Percentiles rank a stretch among this genome's conserved stretches.
These are phyloP conservation scores for Craspedostauros australis DNA, from an alignment of 108 stramenopile species.

Conservation along the genomic window DNA sequence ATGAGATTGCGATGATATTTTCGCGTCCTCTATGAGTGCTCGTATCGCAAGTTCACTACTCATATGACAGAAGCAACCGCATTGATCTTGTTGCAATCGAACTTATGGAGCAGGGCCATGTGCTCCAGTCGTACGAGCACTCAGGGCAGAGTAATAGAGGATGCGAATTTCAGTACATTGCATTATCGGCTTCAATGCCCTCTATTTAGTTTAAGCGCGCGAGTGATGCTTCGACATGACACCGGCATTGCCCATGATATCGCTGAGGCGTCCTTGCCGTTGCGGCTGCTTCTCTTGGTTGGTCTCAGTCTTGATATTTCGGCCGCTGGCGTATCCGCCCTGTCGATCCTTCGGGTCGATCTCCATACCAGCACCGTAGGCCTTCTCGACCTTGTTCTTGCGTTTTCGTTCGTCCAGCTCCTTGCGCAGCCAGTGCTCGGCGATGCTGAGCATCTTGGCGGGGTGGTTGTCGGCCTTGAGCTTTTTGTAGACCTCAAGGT, in stretches of 20 bases:
- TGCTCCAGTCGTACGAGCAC: too few relatives aligned
- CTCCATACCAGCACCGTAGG: constrained; percentile 48
- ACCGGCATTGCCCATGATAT: constrained; percentile 63
- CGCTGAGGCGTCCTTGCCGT: constrained; percentile 40
- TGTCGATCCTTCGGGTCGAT: constrained; percentile 71
- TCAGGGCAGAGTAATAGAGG: too few relatives aligned
- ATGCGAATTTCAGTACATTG: too few relatives aligned
- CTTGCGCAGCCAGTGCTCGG: constrained; percentile 79
- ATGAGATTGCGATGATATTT: too few relatives aligned
- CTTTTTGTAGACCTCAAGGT: constrained; percentile 65
- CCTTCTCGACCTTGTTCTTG: constrained; percentile 51
- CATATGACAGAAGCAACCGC: too few relatives aligned
- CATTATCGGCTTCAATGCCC: too few relatives aligned
- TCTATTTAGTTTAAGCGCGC: too few relatives aligned
- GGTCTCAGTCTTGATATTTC: constrained; percentile 37
- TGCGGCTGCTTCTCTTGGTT: constrained; percentile 4
- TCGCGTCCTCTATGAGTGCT: too few relatives aligned
- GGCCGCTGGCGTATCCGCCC: constrained; percentile 77
- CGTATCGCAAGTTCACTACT: too few relatives aligned
- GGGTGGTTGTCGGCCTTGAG: constrained; percentile 73
- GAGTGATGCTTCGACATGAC: constrained; percentile 32
- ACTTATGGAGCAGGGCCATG: too few relatives aligned
- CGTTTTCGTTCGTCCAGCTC: constrained; percentile 63
- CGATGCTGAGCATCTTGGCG: constrained; percentile 76
- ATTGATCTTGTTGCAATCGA: too few relatives aligned